Evolutionary conservation across 768 basidiomycete species (phyloP).

Genomic region (Pleurotus cornucopiae): DNA sequence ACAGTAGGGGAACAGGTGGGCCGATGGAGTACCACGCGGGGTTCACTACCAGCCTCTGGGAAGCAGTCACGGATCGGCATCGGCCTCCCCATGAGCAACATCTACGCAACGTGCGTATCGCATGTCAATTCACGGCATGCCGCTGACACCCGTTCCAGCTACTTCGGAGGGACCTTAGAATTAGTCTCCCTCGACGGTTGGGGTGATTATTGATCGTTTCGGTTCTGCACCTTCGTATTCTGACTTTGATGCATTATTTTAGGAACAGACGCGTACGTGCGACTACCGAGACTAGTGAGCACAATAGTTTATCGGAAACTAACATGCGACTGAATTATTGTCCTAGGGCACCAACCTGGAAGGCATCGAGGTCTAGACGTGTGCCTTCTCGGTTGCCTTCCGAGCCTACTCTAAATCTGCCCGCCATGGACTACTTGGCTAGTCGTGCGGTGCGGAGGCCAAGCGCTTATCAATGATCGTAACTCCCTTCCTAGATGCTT

Average conservation of each 20-base stretch:
- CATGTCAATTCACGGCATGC: background rate
- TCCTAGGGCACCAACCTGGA: conserved; percentile 79
- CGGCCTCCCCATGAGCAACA: conserved; percentile 86
- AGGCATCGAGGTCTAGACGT: conserved; percentile 67
- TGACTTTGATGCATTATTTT: conserved; percentile 8
- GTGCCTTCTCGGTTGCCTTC: background rate
- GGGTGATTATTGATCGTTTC: conserved; percentile 45
- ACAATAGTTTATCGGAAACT: background rate
- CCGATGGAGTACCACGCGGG: conserved; percentile 25
- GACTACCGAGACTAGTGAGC: conserved; percentile 75
- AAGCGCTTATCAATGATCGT: too few relatives aligned
- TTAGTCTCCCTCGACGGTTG: conserved; percentile 79
- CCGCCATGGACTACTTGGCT: too few relatives aligned
- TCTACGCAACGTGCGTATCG: conserved; percentile 69
- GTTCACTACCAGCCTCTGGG: conserved; percentile 22
- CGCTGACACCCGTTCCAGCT: conserved; percentile 36
- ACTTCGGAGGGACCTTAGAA: conserved; percentile 80
- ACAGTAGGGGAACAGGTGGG: conserved; percentile 79
- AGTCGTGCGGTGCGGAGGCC: too few relatives aligned
- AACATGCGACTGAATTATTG: background rate
- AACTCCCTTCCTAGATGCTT: too few relatives aligned
- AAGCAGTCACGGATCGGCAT: conserved; percentile 71
- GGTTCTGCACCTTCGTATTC: background rate
- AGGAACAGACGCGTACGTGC: conserved; percentile 83
- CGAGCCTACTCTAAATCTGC: too few relatives aligned